Conservation (phyloP, 2,329 filamentous ascomycete genomes). For the Fonsecaea erecta region DNA sequence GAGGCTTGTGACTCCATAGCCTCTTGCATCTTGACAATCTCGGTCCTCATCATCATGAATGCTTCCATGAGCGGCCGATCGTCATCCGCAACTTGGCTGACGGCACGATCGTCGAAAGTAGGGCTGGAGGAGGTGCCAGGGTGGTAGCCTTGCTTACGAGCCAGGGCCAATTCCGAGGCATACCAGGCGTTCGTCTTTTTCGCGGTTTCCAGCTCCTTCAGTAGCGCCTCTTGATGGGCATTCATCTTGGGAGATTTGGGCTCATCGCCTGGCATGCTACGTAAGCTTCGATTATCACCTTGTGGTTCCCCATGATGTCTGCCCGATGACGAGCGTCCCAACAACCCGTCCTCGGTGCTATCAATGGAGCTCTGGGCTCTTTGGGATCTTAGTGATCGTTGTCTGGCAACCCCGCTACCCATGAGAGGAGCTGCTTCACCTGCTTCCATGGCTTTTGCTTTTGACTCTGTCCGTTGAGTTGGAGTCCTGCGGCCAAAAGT, state of each 20-base stretch:
- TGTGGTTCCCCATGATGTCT: constrained; percentile 43
- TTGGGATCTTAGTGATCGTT: constrained; percentile 61
- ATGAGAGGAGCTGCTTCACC: constrained; percentile 52
- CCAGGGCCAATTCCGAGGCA: constrained; percentile 89
- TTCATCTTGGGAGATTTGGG: constrained; percentile 52
- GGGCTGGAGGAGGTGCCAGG: constrained; percentile 72
- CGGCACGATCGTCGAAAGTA: constrained; percentile 73
- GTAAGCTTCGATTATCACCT: constrained; percentile 49
- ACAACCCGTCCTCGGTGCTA: constrained; percentile 64
- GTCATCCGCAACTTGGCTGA: constrained; percentile 85
- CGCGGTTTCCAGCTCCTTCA: constrained; percentile 83
- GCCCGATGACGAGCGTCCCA: constrained; percentile 45
- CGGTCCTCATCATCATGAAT: constrained; percentile 84
- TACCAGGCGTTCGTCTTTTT: constrained; percentile 96
- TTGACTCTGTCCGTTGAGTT: constrained; percentile 54
- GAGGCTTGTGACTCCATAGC: constrained; percentile 88
- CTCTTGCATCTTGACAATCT: constrained; percentile 85
- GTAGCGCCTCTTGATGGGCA: constrained; percentile 63
- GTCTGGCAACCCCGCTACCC: constrained; percentile 46
- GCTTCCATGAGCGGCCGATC: constrained; percentile 92
- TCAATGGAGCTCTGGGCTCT: constrained; percentile 71
- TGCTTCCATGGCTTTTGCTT: constrained; percentile 51
- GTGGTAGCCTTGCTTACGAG: constrained; percentile 85
- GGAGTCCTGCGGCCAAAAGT: constrained; percentile 69
- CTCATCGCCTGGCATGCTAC: constrained; percentile 47